Conservation (phyloP, 768 basidiomycete genomes). For the Boletus insuetus region DNA sequence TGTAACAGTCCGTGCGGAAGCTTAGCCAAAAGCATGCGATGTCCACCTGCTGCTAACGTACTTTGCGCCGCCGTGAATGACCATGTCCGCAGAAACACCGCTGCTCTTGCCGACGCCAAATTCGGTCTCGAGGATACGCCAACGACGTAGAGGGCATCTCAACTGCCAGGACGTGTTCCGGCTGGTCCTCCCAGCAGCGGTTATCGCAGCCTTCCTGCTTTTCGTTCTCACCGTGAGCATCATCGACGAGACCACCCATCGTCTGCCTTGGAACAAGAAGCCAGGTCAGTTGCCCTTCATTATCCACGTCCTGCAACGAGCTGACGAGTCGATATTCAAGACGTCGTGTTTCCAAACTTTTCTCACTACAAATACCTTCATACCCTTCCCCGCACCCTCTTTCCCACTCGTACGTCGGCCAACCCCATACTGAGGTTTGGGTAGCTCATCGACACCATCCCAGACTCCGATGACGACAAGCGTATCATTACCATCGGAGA, state of each 20-base stretch:
- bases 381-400: constrained; percentile 45
- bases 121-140: neutral
- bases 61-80: neutral
- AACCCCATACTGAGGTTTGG: neutral
- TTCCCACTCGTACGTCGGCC: constrained; percentile 49
- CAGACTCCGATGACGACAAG: constrained; percentile 47
- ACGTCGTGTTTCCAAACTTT: constrained; percentile 48
- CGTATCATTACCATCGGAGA: constrained; percentile 83
- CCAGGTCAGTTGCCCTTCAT: constrained; percentile 8
- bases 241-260: constrained; percentile 4
- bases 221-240: constrained; percentile 41
- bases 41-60: no score
- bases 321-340: neutral
- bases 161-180: neutral
- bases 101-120: constrained; percentile 3
- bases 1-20: constrained; percentile 3
- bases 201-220: constrained; percentile 42
- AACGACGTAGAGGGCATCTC: neutral
- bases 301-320: neutral
- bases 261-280: constrained; percentile 11
- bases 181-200: constrained; percentile 30
- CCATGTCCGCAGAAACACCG: constrained; percentile 13
- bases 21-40: neutral
- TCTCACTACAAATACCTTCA: constrained; percentile 43
- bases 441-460: neutral